A percentile compares a stretch with the other conserved stretches of the same genome.
Conservation (phyloP, 2,329 filamentous ascomycete species). For the Gaeumannomyces tritici region DNA sequence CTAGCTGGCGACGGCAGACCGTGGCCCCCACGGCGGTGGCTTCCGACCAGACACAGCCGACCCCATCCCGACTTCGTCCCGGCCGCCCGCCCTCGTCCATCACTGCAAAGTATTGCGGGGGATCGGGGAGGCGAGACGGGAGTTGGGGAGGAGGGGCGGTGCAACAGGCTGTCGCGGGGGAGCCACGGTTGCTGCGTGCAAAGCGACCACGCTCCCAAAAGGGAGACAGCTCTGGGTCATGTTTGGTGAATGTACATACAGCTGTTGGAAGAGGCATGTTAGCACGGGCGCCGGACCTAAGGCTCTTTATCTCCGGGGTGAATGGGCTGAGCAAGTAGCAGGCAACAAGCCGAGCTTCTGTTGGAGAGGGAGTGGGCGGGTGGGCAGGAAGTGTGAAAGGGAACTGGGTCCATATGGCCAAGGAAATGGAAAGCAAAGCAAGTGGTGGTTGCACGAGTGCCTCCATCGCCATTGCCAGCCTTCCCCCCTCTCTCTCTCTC, state of each 20-base stretch:
- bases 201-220: neutral
- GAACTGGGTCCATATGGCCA: neutral
- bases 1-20: neutral
- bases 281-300: neutral
- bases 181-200: neutral
- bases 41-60: neutral
- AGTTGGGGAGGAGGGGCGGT: neutral
- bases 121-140: no score
- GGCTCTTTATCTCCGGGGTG: slow-evolving; percentile 4
- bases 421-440: neutral
- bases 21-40: neutral
- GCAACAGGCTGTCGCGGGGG: no score
- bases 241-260: neutral
- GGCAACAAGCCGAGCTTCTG: neutral
- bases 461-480: no score
- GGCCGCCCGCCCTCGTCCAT: neutral
- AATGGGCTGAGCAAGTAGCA: slow-evolving; percentile 3
- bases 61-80: neutral
- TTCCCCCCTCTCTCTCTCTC: neutral
- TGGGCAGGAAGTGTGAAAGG: neutral
- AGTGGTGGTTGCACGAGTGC: neutral
- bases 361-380: neutral
- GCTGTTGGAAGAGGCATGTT: neutral
- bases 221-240: neutral
- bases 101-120: neutral